These are phyloP conservation scores for Ramularia endophylla DNA, from an alignment of 2,329 filamentous ascomycete species.

Conservation along the genomic window DNA sequence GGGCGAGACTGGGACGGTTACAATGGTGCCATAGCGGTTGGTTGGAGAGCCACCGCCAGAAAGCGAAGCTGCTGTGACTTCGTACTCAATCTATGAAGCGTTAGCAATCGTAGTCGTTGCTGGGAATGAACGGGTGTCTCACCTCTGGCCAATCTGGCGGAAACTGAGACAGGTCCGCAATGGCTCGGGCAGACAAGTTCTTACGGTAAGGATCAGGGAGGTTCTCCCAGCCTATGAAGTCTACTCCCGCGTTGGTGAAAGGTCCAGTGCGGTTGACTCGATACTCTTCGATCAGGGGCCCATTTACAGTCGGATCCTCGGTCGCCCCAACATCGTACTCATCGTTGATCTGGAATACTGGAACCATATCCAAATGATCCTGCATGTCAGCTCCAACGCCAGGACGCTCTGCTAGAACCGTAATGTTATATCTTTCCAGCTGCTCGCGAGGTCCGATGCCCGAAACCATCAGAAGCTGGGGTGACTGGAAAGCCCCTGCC, in stretches of 20 bases:
- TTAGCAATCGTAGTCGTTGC: too few relatives aligned
- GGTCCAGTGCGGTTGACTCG: constrained; percentile 13
- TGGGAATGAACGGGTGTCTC: too few relatives aligned
- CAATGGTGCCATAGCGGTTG: constrained; percentile 30
- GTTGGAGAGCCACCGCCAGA: constrained; percentile 19
- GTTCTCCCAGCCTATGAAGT: constrained; percentile 17
- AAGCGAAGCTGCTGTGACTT: constrained; percentile 9
- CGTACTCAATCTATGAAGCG: constrained; percentile 18
- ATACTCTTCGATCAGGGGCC: constrained; percentile 10
- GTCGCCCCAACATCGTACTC: constrained; percentile 4
- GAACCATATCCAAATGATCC: constrained; percentile 11
- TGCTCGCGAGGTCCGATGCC: constrained; percentile 15
- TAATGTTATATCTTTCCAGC: constrained; percentile 14
- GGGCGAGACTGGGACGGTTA: constrained; percentile 7
- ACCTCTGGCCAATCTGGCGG: constrained; percentile 16
- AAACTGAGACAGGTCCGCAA: constrained; percentile 10
- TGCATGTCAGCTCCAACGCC: constrained; percentile 18
- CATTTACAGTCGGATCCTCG: constrained; percentile 3
- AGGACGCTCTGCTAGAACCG: constrained; percentile 13
- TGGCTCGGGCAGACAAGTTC: constrained; percentile 8
- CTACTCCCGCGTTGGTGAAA: constrained; percentile 9
- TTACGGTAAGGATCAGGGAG: constrained; percentile 10
- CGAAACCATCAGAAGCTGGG: constrained; percentile 27
- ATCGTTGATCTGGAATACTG: constrained; percentile 9
- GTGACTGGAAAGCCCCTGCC: constrained; percentile 25